Conservation (phyloP, 768 basidiomycete genomes). For the Rhodotorula paludigena region DNA sequence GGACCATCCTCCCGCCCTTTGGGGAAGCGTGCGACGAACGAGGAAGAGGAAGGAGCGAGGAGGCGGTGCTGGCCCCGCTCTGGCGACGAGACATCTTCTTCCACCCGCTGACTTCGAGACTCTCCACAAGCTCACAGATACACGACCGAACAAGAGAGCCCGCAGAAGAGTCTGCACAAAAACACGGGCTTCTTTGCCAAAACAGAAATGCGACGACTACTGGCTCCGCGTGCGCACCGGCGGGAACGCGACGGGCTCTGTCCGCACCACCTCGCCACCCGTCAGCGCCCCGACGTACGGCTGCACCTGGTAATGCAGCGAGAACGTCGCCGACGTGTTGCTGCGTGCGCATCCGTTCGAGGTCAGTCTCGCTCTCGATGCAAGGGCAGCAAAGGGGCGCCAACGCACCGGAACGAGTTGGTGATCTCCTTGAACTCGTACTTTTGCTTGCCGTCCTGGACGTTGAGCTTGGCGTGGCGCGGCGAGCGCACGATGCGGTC, state of each 20-base stretch:
- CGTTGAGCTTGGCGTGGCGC: slow-evolving; percentile 64
- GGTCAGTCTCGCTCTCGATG: no score
- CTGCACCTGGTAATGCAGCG: slow-evolving; percentile 83
- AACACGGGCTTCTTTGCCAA: no score
- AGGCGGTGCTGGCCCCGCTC: no score
- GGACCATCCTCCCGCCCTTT: no score
- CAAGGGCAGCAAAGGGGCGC: no score
- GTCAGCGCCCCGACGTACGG: slow-evolving; percentile 76
- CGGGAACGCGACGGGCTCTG: slow-evolving; percentile 44
- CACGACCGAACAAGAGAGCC: no score
- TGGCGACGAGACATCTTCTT: no score
- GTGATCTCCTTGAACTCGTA: slow-evolving; percentile 75
- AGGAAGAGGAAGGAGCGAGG: neutral
- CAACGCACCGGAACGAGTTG: slow-evolving; percentile 69
- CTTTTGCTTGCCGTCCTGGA: slow-evolving; percentile 65
- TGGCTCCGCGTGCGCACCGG: slow-evolving; percentile 2
- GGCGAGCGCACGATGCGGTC: slow-evolving; percentile 81
- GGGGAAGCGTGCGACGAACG: neutral
- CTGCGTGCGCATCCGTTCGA: slow-evolving; percentile 8
- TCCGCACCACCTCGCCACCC: slow-evolving; percentile 66
- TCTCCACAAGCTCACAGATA: no score
- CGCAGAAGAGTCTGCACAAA: no score
- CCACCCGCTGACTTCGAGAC: no score
- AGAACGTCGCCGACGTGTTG: slow-evolving; percentile 59
- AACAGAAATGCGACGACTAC: no score